Evolutionary conservation across 148 eudicot genomes (phyloP).

Genomic region (Vaccinium corymbosum): DNA sequence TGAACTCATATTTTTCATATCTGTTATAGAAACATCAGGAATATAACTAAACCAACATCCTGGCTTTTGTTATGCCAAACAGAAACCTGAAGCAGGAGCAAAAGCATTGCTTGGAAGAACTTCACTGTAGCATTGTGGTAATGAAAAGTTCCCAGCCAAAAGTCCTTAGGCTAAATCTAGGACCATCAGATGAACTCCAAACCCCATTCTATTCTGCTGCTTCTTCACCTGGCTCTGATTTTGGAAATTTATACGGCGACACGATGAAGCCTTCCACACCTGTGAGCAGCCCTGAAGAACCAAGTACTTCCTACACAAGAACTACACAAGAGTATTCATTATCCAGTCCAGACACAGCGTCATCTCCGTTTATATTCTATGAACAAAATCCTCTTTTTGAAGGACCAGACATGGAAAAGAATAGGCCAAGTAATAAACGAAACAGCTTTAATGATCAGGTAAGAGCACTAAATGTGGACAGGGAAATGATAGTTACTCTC

Average conservation of each 20-base stretch:
- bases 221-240: constrained; percentile 59
- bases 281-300: constrained; percentile 76
- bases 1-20: constrained; percentile 12
- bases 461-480: constrained; percentile 17
- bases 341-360: constrained; percentile 42
- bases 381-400: constrained; percentile 86
- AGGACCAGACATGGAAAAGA: constrained; percentile 40
- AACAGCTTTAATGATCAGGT: constrained; percentile 20
- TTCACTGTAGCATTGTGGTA: constrained; percentile 74
- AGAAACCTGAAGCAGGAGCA: constrained; percentile 77
- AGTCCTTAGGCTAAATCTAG: constrained; percentile 72
- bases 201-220: constrained; percentile 82
- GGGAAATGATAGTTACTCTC: constrained; percentile 30
- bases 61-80: constrained; percentile 18
- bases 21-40: not conserved
- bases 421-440: constrained; percentile 19
- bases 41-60: not conserved
- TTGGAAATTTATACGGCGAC: constrained; percentile 36
- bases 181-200: constrained; percentile 49
- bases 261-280: constrained; percentile 75
- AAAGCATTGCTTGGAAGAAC: constrained; percentile 78
- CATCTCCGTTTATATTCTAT: constrained; percentile 56
- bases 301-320: constrained; percentile 59
- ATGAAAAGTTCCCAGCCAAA: constrained; percentile 79
- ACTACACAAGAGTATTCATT: constrained; percentile 46